phyloP scores from a whole-genome alignment of 2,329 filamentous ascomycete species.

The Arthrinium phaeospermum region DNA sequence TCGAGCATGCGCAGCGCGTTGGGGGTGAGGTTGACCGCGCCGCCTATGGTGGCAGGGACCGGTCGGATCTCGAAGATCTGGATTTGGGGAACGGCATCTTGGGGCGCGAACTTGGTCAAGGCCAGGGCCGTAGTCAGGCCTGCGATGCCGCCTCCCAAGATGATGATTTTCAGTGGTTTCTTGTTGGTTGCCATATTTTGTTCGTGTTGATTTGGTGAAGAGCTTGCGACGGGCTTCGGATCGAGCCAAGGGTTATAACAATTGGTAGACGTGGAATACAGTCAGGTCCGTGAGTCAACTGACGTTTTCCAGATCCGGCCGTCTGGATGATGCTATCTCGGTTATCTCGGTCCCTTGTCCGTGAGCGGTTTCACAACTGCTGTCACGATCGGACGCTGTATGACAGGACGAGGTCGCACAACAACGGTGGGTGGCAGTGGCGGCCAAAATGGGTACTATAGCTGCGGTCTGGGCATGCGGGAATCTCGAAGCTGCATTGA shows the following conservation, averaged over 20 bases:
- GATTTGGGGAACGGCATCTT: constrained; percentile 18
- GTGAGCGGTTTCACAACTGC: constrained; percentile 14
- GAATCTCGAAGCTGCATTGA: too few species aligned
- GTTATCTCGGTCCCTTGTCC: constrained; percentile 2
- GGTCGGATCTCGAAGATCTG: constrained; percentile 23
- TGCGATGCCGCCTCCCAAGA: constrained; percentile 24
- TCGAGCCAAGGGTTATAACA: background rate
- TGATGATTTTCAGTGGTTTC: constrained; percentile 20
- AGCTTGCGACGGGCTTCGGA: background rate
- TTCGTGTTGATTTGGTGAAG: background rate
- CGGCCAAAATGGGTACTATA: background rate
- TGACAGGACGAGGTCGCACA: background rate
- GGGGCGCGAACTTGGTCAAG: constrained; percentile 23
- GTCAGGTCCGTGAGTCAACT: background rate
- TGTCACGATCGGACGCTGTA: constrained; percentile 13
- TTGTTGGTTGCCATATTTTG: background rate
- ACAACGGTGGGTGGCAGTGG: background rate
- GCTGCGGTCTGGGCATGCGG: background rate
- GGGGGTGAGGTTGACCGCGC: constrained; percentile 23
- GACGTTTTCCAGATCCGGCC: background rate
- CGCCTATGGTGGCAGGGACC: constrained; percentile 22
- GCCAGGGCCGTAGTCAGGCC: constrained; percentile 23
- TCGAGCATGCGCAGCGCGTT: constrained; percentile 23
- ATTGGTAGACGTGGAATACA: background rate
- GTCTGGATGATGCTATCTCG: constrained; percentile 9